A percentile compares a stretch with the other conserved stretches of the same genome.
Evolutionary conservation across 129 eudicot species (phyloP).

Genomic region (Gnaphalium uliginosum): DNA sequence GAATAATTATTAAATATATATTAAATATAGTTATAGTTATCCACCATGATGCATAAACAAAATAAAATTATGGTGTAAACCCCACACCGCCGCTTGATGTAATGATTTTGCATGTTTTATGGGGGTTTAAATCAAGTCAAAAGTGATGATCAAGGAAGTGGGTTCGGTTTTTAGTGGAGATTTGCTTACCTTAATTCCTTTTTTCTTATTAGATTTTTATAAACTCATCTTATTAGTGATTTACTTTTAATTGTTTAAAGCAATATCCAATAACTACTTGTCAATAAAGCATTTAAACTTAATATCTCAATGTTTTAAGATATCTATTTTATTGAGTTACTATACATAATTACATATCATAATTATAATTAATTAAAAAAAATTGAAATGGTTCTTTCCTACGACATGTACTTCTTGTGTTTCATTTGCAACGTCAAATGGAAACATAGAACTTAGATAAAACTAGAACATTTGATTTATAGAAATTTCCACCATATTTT

Average conservation of each 20-base stretch:
- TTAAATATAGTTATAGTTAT: neutral
- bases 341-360: too few relatives aligned
- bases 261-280: too few relatives aligned
- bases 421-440: too few relatives aligned
- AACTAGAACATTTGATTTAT: constrained; percentile 39
- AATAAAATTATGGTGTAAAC: constrained; percentile 10
- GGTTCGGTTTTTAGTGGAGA: constrained; percentile 33
- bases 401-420: neutral
- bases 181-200: neutral
- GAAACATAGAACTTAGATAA: neutral
- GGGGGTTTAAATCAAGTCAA: constrained; percentile 37
- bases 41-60: neutral
- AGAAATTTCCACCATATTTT: constrained; percentile 34
- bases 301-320: too few relatives aligned
- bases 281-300: too few relatives aligned
- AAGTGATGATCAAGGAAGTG: constrained; percentile 33
- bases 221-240: too few relatives aligned
- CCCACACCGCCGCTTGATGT: constrained; percentile 45
- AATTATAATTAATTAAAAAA: too few relatives aligned
- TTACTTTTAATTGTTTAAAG: too few relatives aligned
- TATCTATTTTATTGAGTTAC: too few relatives aligned
- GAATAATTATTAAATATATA: neutral
- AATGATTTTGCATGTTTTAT: constrained; percentile 40
- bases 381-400: too few relatives aligned
- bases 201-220: too few relatives aligned